Evolutionary conservation across 371 early-diverging fungal species (phyloP), one percentile per base, ranked within the genome.

Genomic region (Rhizomucor pusillus): DNA sequence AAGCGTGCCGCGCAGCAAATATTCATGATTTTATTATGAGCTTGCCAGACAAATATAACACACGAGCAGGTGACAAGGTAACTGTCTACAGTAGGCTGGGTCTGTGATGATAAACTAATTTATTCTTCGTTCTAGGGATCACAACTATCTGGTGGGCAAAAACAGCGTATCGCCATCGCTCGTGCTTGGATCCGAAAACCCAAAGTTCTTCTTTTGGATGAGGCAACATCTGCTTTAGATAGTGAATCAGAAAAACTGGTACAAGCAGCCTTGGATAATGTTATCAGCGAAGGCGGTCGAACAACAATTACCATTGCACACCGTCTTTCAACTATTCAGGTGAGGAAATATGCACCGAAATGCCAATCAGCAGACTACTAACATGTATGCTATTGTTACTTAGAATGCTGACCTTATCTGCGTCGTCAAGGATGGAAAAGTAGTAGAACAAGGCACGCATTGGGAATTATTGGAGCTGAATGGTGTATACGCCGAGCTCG

Each of bases 161-260:
- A 87, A 63, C 95, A 96, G 66, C 78, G 89, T 52, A 82, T 87
- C 59, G 71, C 79, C 5, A 65, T 75, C 59, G 76, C 89, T 10
- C 77, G 66, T 55, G 70, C 70, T 6, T 52, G 57, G 51, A 69
- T 69, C 50, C 67, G 71, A 3, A 63, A 70, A 20, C 71, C 66
- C 16, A 62, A 62, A 29, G 47, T 64, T 14, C 50, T 67, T 10
- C 81, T 99, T 18, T 69, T 99, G 33, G 99, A 99, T 61, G 99
- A 99, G 66, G 96, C 99, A 0, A 99, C 99, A 0, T 89, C 91
- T 1, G 95, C 97, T 0, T 62, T 97, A 43, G 97, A 97, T 68
- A 85, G 89, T 19, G 86, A 91, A 61, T 86, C 89, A 34, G 99
- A 99, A 69, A 85, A 84, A 54, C 65, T 91, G 18, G 92, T 99